Conservation (phyloP, 345 rosid species). For the Pelargonium nanum region DNA sequence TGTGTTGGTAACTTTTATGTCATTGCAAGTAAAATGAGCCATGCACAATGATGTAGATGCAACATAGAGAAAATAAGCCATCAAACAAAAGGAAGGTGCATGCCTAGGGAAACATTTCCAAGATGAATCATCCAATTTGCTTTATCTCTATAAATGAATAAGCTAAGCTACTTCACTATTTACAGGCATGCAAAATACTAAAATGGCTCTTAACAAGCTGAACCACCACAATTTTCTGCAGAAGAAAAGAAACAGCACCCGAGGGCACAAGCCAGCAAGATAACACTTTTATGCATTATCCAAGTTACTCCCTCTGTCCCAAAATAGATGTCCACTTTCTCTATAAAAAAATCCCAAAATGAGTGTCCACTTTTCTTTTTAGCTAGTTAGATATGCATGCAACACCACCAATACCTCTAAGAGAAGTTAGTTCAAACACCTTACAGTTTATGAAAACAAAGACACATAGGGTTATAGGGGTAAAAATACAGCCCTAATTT, state of each 20-base stretch:
- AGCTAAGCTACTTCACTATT: not conserved
- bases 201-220: not conserved
- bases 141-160: no score
- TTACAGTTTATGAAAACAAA: no score
- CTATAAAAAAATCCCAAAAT: not conserved
- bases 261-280: not conserved
- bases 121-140: not conserved
- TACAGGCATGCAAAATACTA: not conserved
- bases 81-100: not conserved
- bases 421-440: no score
- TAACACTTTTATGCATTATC: not conserved
- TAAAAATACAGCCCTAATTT: no score
- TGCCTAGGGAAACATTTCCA: no score
- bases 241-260: not conserved
- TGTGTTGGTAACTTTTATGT: no score
- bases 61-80: not conserved
- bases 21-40: not conserved
- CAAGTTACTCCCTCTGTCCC: no score
- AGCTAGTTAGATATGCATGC: no score
- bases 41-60: not conserved
- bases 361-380: no score
- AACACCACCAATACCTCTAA: no score
- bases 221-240: not conserved
- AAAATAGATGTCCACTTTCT: no score
- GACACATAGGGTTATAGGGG: no score